These are phyloP conservation scores for Neonectria punicea DNA, from an alignment of 2,329 filamentous ascomycete genomes.

Conservation along the genomic window DNA sequence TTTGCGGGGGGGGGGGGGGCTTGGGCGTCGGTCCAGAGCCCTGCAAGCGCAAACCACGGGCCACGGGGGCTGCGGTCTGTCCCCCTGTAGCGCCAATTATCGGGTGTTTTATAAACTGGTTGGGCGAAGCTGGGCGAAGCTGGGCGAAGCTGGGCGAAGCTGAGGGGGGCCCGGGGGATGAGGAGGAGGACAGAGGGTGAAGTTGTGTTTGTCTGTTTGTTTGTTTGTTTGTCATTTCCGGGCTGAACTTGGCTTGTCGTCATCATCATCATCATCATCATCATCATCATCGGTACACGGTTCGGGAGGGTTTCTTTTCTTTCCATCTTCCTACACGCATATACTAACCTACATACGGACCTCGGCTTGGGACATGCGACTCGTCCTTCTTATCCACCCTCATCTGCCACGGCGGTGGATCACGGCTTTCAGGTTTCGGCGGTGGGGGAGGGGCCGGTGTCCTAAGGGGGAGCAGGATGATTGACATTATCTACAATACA, in stretches of 20 bases:
- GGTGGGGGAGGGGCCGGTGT: neutral
- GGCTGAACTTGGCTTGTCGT: neutral
- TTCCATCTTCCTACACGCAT: too few relatives aligned
- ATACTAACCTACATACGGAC: neutral
- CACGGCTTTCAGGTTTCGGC: neutral
- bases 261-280: too few relatives aligned
- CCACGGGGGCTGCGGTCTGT: slow-evolving; percentile 15
- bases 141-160: neutral
- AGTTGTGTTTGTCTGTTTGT: neutral
- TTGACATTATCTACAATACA: too few relatives aligned
- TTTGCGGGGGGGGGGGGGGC: slow-evolving; percentile 20
- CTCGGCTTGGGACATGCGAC: neutral
- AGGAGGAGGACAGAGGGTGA: neutral
- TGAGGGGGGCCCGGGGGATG: neutral
- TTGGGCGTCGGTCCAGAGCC: neutral
- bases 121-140: neutral
- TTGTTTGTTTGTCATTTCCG: neutral
- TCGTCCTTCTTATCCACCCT: neutral
- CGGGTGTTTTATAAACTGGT: slow-evolving; percentile 17
- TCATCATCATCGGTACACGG: too few relatives aligned
- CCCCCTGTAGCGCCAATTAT: slow-evolving; percentile 24
- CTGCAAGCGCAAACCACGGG: slow-evolving; percentile 13
- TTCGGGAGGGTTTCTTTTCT: too few relatives aligned
- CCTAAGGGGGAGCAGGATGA: neutral
- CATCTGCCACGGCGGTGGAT: neutral